Conservation (phyloP, 1,284 basidiomycete species). For the Pisolithus thermaeus region DNA sequence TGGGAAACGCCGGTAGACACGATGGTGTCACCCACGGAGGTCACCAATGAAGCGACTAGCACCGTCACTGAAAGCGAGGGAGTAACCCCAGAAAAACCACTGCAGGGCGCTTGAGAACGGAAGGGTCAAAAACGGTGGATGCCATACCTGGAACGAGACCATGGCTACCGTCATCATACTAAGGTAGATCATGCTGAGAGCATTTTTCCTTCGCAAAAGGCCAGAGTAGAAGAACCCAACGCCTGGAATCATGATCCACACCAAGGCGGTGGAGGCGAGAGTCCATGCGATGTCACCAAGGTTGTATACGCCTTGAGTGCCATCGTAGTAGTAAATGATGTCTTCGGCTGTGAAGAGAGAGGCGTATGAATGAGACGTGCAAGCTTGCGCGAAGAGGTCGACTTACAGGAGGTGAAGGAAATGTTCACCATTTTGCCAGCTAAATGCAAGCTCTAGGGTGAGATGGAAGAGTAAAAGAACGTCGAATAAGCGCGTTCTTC, state of each 20-base stretch:
- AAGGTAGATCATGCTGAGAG: conserved; percentile 88
- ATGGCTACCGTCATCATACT: conserved; percentile 74
- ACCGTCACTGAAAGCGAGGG: conserved; percentile 62
- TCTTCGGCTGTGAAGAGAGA: conserved; percentile 32
- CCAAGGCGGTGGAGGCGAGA: conserved; percentile 64
- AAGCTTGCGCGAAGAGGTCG: too few relatives aligned
- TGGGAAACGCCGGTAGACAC: background rate
- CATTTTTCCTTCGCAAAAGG: conserved; percentile 80
- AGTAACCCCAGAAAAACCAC: conserved; percentile 77
- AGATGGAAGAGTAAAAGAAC: background rate
- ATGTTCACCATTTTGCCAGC: conserved; percentile 31
- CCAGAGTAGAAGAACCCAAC: conserved; percentile 91
- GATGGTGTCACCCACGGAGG: conserved; percentile 37
- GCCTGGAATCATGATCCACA: conserved; percentile 92
- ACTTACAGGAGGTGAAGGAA: conserved; percentile 33
- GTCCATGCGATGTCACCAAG: conserved; percentile 81
- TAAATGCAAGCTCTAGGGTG: background rate
- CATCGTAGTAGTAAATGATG: conserved; percentile 33
- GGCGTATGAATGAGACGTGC: background rate
- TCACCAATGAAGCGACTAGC: conserved; percentile 59
- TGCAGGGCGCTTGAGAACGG: conserved; percentile 17
- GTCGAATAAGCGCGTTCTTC: background rate
- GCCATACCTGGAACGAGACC: conserved; percentile 66
- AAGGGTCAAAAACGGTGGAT: background rate
- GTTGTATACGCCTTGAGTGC: conserved; percentile 51